Base-by-base conservation (phyloP, 805 yeast genomes). In the Candida sanyiensis region DNA sequence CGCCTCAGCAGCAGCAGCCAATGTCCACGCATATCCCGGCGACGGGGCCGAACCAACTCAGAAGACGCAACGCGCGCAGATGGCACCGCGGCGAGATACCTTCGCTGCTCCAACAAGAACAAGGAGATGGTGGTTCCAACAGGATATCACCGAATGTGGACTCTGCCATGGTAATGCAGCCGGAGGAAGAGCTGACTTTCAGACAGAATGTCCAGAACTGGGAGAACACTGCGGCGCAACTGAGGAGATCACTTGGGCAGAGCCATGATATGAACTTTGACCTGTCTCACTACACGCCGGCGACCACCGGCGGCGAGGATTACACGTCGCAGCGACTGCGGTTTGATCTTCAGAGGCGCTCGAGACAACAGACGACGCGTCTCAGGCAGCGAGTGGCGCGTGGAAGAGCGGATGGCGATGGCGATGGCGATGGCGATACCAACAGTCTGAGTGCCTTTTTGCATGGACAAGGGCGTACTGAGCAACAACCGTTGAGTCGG, bases 61-160 rank as follows among this genome's bases (percentile, higher is more conserved):
- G 45, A 35, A 28, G 45, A 23, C 30, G 38, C 5, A 36, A 35
- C 26, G 45, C 45, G 5, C 33, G 35, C 23, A 26, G 40, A 20
- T 38, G 42, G 35, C 15, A 31, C 5, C 24, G 37, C 5, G 22
- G 29, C 19, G 40, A 37, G 26, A 37, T 25, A 11, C 35, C 34
- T 8, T 28, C 24, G 22, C 19, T 27, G 29, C 26, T 12, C 16
- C 26, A 26, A 7, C 16, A 26, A 10, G 9, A 7, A 18, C 26
- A n/a, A n/a, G n/a, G n/a, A 24, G 29, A 8, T 9, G 16, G 13
- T n/a, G 34, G 18, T 7, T n/a, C 19, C 9, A 22, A 3, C n/a
- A 12, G 6, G 4, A 28, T 16, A 13, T 8, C 20, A 18, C 11
- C 28, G 8, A 19, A 7, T 19, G 23, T 4, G 22, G 15, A 29